Percentiles rank a stretch among this genome's conserved stretches.
These are phyloP conservation scores for Alectoria sarmentosa DNA, from an alignment of 495 filamentous ascomycete species.

Conservation along the genomic window DNA sequence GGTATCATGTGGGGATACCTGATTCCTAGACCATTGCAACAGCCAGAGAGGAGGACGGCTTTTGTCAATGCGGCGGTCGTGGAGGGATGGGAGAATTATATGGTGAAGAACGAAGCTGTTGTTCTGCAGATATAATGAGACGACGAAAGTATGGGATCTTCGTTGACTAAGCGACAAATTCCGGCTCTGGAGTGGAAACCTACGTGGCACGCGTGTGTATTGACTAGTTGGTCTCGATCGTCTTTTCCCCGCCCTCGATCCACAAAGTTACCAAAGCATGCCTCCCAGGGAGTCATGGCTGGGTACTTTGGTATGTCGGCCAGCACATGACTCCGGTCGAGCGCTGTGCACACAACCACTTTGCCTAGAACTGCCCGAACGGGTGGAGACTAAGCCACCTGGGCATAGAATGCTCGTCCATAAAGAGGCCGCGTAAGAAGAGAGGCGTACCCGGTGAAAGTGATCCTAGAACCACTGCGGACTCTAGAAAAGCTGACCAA, in stretches of 20 bases:
- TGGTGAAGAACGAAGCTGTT: constrained; percentile 9
- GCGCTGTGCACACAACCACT: no score
- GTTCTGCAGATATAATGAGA: neutral
- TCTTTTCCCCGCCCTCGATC: neutral
- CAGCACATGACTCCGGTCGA: neutral
- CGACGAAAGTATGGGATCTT: neutral
- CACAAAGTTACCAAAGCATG: neutral
- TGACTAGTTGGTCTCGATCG: neutral
- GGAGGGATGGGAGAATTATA: constrained; percentile 7
- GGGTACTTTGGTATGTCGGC: neutral
- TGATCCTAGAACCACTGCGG: no score
- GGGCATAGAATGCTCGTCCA: no score
- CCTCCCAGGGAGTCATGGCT: neutral
- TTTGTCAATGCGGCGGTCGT: constrained; percentile 16
- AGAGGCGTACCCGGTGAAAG: no score
- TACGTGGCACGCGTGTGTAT: neutral
- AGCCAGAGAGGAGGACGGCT: neutral
- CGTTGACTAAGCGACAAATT: neutral
- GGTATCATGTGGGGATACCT: neutral
- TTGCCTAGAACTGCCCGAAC: no score
- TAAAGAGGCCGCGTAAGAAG: no score
- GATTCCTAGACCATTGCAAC: neutral
- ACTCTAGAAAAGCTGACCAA: no score
- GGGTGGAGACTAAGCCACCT: no score
- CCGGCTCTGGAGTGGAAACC: neutral